Conservation (phyloP, 257 asterid genomes). For the Plantago ovata region DNA sequence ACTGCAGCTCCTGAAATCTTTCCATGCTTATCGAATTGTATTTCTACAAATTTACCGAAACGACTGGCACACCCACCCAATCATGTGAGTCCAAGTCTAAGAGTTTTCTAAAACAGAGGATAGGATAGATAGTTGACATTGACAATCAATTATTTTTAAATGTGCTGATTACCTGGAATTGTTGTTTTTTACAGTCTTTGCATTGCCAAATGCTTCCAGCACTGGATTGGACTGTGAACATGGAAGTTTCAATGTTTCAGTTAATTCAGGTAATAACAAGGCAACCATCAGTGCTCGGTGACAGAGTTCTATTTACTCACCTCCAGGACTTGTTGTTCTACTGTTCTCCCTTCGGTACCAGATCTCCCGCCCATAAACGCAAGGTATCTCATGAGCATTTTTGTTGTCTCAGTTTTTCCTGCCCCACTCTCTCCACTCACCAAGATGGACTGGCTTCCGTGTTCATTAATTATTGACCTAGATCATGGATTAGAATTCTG, state of each 20-base stretch:
- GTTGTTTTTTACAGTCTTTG: constrained; percentile 89
- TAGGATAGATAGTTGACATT: neutral
- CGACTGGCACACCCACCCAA: constrained; percentile 74
- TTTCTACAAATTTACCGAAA: constrained; percentile 96
- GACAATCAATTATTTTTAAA: constrained; percentile 14
- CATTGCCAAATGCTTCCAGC: constrained; percentile 95
- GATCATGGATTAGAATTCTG: neutral
- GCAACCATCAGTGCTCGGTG: constrained; percentile 8
- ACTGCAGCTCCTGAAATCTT: constrained; percentile 99
- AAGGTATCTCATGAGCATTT: constrained; percentile 94
- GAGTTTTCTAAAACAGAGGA: constrained; percentile 3
- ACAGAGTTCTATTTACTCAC: constrained; percentile 37
- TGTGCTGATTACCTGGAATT: constrained; percentile 66
- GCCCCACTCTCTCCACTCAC: constrained; percentile 99
- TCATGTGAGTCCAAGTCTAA: constrained; percentile 36
- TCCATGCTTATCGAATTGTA: constrained; percentile 84
- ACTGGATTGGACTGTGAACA: constrained; percentile 84
- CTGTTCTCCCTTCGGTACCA: constrained; percentile 87
- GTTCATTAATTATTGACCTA: constrained; percentile 87
- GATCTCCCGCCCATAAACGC: constrained; percentile 98
- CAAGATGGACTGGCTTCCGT: constrained; percentile 88
- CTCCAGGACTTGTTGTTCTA: constrained; percentile 95
- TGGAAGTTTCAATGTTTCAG: constrained; percentile 18
- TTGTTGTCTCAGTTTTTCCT: constrained; percentile 94
- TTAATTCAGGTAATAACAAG: constrained; percentile 7